Evolutionary conservation across 345 rosid species (phyloP).

Genomic region (Adansonia digitata): DNA sequence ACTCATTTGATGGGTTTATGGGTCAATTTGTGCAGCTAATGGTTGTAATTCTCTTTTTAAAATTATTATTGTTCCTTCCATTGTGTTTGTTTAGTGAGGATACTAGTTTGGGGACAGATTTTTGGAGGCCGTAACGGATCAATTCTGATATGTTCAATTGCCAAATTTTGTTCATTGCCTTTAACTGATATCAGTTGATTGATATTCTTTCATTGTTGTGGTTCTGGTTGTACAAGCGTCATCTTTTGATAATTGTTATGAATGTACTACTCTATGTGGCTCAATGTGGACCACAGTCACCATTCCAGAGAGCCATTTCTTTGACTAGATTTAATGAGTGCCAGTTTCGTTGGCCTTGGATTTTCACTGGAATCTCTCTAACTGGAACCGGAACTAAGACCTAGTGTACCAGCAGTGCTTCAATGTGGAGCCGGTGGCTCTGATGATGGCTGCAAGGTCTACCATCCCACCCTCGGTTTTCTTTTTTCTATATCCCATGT

Average conservation of each 20-base stretch:
- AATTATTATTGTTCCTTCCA: conserved; percentile 2
- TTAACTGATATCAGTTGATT: neutral
- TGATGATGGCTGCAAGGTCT: neutral
- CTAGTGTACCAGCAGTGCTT: neutral
- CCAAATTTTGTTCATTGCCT: neutral
- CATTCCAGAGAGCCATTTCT: neutral
- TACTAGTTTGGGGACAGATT: neutral
- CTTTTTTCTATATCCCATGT: no score
- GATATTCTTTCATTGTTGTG: neutral
- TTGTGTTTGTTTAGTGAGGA: conserved; percentile 3
- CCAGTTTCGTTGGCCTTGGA: neutral
- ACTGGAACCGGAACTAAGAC: neutral
- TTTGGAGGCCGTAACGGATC: neutral
- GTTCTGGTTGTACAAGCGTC: neutral
- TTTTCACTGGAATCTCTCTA: no score
- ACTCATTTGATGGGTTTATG: neutral
- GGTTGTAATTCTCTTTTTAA: conserved; percentile 6
- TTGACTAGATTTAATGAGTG: neutral
- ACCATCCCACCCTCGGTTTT: neutral
- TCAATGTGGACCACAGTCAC: neutral
- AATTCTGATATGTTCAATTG: conserved; percentile 7
- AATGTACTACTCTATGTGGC: neutral
- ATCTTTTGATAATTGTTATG: neutral
- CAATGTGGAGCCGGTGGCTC: neutral
- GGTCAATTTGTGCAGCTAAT: neutral